These are phyloP conservation scores for Domatiomyces catenatus DNA, from an alignment of 2,329 filamentous ascomycete species.

Conservation along the genomic window DNA sequence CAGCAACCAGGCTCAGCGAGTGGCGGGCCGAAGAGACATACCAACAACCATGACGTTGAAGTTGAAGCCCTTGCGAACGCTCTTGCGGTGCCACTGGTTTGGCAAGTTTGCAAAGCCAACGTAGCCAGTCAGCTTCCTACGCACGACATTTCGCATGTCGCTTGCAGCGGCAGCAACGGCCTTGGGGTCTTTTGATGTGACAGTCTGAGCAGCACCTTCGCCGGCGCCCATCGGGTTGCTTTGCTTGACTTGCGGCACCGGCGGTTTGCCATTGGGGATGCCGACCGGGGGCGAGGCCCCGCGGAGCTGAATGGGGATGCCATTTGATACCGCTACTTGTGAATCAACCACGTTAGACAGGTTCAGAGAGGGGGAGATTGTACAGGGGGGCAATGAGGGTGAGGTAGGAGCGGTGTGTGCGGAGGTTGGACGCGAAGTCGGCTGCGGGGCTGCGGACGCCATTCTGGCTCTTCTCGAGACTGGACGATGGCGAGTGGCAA, in stretches of 20 bases:
- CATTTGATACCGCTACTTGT: slow-evolving; percentile 21
- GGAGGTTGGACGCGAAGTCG: background rate
- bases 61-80: slow-evolving; percentile 99
- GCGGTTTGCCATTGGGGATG: slow-evolving; percentile 34
- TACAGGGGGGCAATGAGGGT: background rate
- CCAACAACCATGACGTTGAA: slow-evolving; percentile 99
- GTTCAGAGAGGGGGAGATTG: background rate
- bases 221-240: slow-evolving; percentile 40
- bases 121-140: slow-evolving; percentile 94
- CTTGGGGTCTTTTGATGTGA: slow-evolving; percentile 51
- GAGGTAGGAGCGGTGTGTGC: background rate
- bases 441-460: background rate
- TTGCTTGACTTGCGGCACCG: slow-evolving; percentile 42
- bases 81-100: slow-evolving; percentile 99
- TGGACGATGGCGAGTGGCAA: too few relatives aligned
- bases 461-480: background rate
- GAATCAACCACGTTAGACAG: slow-evolving; percentile 12
- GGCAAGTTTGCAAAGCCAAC: slow-evolving; percentile 97
- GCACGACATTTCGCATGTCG: slow-evolving; percentile 87
- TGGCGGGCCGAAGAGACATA: slow-evolving; percentile 37
- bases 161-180: slow-evolving; percentile 39
- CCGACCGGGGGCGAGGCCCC: slow-evolving; percentile 25
- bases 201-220: slow-evolving; percentile 38
- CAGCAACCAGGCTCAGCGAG: background rate
- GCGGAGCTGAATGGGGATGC: slow-evolving; percentile 11